Base-by-base conservation (phyloP, 2,329 filamentous ascomycete species). In the Niveomyces coronatus region DNA sequence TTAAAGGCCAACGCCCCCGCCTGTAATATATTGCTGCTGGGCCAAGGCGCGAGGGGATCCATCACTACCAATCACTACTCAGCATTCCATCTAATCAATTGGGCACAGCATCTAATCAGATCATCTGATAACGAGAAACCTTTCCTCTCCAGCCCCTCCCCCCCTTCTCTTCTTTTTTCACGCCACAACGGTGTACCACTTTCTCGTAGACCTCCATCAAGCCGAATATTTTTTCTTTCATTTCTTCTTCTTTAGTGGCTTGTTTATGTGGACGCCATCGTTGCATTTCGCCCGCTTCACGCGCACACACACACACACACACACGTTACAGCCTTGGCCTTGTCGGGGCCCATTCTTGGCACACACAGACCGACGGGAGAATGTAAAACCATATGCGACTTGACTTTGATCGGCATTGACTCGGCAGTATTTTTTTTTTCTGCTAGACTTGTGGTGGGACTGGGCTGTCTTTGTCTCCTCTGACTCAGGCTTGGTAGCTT, bases 41-140 rank as follows among this genome's bases (percentile, higher is more conserved):
- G 13, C 28, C 22, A 19, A 28, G n/a, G 19, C 16, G 33, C 4
- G 15, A n/a, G n/a, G n/a, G n/a, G 16, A 13, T 20, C 32, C 35
- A 41, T 29, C 10, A 8, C 6, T 14, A 20, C 44, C 44, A 45
- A 45, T 45, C 3, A 18, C 3, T 19, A 2, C 9, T 1, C 13
- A 20, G 15, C 19, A 31, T 34, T 28, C 23, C 41, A 45, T 45
- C 44, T 45, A 39, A 45, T 45, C 44, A 41, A 44, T 38, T 29
- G 28, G 28, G n/a, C 11, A 15, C 33, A 32, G 40, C 44, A 47
- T 48, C 45, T 49, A 39, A 49, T 49, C 47, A 46, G 46, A 46
- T 47, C 40, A 49, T 49, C 45, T 46, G 46, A 49, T 49, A 46
- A 49, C 37, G 8, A 39, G 19, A 36, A 14, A 31, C 17, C 29